Base-by-base conservation (phyloP, 805 yeast genomes). In the Isabelozyma gotoi region DNA sequence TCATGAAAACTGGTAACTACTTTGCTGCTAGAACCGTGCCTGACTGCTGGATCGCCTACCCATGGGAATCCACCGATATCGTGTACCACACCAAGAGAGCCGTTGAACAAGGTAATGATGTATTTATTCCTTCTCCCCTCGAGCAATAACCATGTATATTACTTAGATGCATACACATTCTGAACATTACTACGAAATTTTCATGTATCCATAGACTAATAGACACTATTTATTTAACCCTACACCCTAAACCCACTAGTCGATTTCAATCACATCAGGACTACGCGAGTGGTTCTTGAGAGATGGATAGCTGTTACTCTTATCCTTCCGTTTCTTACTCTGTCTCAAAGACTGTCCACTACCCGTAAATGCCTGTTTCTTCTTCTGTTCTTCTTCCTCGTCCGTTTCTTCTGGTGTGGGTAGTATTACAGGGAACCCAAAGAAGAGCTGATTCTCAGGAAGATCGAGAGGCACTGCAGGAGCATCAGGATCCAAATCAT, bases 371-470 rank as follows among this genome's bases (percentile, higher is more conserved):
- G 59, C 56, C n/a, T 61, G 56, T 4, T 57, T 63, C 3, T 57
- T 59, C 1, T 58, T 68, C 4, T 63, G 65, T 17, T 66, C 77
- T 6, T 39, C 41, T 24, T 52, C 62, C 19, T 53, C 53, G 19
- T 63, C 65, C 3, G 50, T 42, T 14, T 43, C 55, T 38, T 65
- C 68, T 3, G 63, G 65, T 1, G 62, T 57, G 2, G 76, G 75
- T 40, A 68, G 77, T 15, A 74, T 71, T 4, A 85, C 78, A 0
- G 98, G 97, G 60, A 84, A 94, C 0, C 99, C 99, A 62, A 94
- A 91, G 59, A 94, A 94, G 11, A 94, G 71, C 62, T 89, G 92
- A 18, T 96, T 96, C 33, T 78, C 85, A 0, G 96, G 95, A 34
- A 94, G 68, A 5, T 72, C 65, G 43, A 94, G 68, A 7, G 90